Conservation (phyloP, 1,284 basidiomycete species). For the Singerocomus rubriflavus region DNA sequence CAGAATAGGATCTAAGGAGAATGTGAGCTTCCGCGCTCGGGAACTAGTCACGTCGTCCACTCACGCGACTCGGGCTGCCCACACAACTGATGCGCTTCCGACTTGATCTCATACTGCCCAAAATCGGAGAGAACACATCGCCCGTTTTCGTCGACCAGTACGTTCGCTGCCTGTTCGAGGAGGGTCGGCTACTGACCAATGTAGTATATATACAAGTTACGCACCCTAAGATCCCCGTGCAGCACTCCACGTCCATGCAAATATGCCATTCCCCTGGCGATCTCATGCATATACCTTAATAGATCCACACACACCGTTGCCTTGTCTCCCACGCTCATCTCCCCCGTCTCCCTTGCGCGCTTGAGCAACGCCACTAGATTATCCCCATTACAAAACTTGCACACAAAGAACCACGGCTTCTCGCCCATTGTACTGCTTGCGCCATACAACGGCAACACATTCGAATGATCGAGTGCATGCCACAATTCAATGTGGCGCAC, state of each 20-base stretch:
- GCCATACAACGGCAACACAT: slow-evolving; percentile 55
- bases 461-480: slow-evolving; percentile 48
- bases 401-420: slow-evolving; percentile 68
- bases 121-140: slow-evolving; percentile 76
- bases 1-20: slow-evolving; percentile 54
- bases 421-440: slow-evolving; percentile 57
- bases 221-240: slow-evolving; percentile 71
- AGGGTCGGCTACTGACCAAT: background rate
- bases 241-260: slow-evolving; percentile 61
- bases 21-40: background rate
- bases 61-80: slow-evolving; percentile 51
- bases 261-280: slow-evolving; percentile 76
- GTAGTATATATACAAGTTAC: background rate
- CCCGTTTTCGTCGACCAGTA: slow-evolving; percentile 64
- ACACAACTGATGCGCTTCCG: slow-evolving; percentile 60
- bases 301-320: slow-evolving; percentile 38
- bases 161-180: slow-evolving; percentile 57
- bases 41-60: slow-evolving; percentile 23
- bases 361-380: slow-evolving; percentile 40
- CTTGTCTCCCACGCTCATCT: background rate
- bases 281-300: slow-evolving; percentile 62
- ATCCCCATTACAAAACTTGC: slow-evolving; percentile 55
- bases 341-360: slow-evolving; percentile 7
- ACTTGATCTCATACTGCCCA: slow-evolving; percentile 75
- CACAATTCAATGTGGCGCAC: slow-evolving; percentile 50